Evolutionary conservation across 1,139 yeast genomes (phyloP).

Genomic region (Sugiyamaella paludigena): DNA sequence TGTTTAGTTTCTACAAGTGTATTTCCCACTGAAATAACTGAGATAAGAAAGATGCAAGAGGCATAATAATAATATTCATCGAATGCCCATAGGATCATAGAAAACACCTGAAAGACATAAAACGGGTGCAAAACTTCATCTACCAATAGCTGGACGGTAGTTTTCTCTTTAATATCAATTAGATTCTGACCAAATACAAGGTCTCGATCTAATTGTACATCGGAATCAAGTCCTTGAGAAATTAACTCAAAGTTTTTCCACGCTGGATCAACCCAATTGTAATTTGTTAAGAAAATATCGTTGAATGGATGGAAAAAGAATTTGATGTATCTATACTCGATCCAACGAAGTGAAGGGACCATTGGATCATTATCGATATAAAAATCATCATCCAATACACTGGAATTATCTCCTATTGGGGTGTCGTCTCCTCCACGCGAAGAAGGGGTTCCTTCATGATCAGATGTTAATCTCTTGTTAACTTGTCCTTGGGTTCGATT

Average conservation of each 20-base stretch:
- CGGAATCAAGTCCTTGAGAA: constrained; percentile 70
- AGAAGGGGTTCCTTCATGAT: no score
- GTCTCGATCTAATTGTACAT: constrained; percentile 63
- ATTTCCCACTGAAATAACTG: constrained; percentile 72
- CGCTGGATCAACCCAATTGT: constrained; percentile 75
- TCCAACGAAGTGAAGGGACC: constrained; percentile 62
- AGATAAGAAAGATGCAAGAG: constrained; percentile 81
- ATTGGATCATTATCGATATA: constrained; percentile 53
- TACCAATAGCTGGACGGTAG: constrained; percentile 59
- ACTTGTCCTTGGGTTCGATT: background rate
- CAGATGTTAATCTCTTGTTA: no score
- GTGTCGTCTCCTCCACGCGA: no score
- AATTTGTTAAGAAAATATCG: constrained; percentile 79
- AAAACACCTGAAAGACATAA: constrained; percentile 88
- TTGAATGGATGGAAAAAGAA: constrained; percentile 82
- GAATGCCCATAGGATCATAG: constrained; percentile 84
- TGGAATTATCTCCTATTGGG: constrained; percentile 18
- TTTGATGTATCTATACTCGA: constrained; percentile 79
- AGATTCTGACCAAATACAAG: constrained; percentile 75
- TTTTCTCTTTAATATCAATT: constrained; percentile 73
- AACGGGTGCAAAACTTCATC: constrained; percentile 95
- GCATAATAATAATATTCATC: constrained; percentile 95
- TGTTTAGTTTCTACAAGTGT: constrained; percentile 80
- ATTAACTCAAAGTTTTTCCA: constrained; percentile 65
- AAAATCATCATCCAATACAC: constrained; percentile 29